These are phyloP conservation scores for Proliferodiscus dingleyae DNA, from an alignment of 2,329 filamentous ascomycete genomes.

Conservation along the genomic window DNA sequence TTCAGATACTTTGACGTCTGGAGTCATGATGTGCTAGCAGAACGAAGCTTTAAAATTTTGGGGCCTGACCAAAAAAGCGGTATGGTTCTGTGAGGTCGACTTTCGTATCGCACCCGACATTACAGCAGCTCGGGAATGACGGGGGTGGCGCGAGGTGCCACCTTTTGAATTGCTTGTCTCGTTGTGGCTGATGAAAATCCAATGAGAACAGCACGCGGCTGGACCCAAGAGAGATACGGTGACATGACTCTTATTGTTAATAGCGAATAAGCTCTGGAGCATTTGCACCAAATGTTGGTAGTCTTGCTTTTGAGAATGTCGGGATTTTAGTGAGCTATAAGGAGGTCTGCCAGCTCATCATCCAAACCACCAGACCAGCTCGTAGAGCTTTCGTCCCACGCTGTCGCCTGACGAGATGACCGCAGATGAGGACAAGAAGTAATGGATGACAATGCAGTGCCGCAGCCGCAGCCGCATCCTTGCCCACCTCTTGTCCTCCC, in stretches of 20 bases:
- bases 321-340: not conserved
- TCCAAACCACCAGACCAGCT: not conserved
- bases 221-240: not conserved
- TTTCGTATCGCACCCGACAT: too few relatives aligned
- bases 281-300: not conserved
- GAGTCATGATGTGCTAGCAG: slow-evolving; percentile 2
- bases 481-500: not conserved
- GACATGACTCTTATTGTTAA: not conserved
- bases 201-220: slow-evolving; percentile 6
- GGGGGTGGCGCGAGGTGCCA: not conserved
- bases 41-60: not conserved
- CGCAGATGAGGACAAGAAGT: not conserved
- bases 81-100: not conserved
- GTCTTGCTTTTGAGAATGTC: not conserved
- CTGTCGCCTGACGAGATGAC: slow-evolving; percentile 3
- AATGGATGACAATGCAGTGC: not conserved
- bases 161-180: not conserved
- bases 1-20: not conserved
- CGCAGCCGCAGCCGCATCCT: slow-evolving; percentile 2
- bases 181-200: slow-evolving; percentile 9
- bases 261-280: not conserved
- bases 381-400: not conserved
- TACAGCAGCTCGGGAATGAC: not conserved
- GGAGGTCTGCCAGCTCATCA: not conserved
- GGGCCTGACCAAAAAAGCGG: not conserved